Evolutionary conservation across 2,329 filamentous ascomycete species (phyloP), one percentile per base, ranked within the genome.

Genomic region (Incumbomyces lentus): DNA sequence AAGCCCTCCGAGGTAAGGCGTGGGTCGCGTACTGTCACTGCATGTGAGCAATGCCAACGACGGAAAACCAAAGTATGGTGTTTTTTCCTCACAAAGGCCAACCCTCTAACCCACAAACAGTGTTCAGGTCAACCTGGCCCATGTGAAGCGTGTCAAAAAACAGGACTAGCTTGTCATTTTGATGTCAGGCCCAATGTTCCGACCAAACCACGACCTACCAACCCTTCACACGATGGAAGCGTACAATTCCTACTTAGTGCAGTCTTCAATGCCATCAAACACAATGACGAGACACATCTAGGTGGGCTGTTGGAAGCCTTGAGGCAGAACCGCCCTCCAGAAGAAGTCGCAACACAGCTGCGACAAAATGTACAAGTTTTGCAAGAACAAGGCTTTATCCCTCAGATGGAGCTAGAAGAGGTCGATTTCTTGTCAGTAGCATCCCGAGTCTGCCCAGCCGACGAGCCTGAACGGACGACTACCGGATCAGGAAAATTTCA

Each of bases 41-140:
- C 46, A 32, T 48, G 41, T 31, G 40, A 45, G n/a, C 30, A 42
- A 17, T 48, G 46, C 46, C 41, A 48, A 32, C 32, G 41, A 19
- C 34, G 46, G 16, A 48, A 48, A 29, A 48, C 46, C 8, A 48
- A 48, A 32, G 46, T 48, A 34, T 10, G 6, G 7, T 36, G 16
- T 38, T 42, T 12, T 11, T 16, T 2, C 26, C 40, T 16, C 17
- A 6, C 22, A 18, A 2, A 16, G 11, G 3, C 3, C 12, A 13
- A 16, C 13, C 32, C 16, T 16, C 30, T 42, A 42, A 42, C 29
- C n/a, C 3, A 11, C 8, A 44, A 29, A 4, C 33, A 48, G 46
- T 48, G 46, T 48, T 44, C 46, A n/a, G 46, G 41, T 26, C 40
- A 30, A 14, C 33, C 46, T 3, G 19, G 38, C 11, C 46, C 46